Evolutionary conservation across 2,329 filamentous ascomycete genomes (phyloP), one percentile per base, ranked within the genome.

Genomic region (Colletotrichum musae): DNA sequence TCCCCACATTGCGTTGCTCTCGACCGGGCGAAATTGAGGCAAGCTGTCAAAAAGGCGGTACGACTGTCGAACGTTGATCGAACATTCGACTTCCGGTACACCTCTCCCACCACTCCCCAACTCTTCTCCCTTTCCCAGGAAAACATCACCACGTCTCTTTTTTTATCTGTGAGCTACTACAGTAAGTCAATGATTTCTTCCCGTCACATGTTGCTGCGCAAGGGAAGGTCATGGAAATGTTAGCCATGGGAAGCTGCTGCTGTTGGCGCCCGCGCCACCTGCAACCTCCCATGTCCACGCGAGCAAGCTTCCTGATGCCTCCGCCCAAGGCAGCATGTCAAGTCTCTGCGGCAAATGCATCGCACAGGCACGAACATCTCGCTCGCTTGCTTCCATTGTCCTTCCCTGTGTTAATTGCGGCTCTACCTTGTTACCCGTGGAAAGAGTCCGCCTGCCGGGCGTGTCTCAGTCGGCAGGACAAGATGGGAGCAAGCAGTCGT

Each of bases 41-140:
- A 78, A 79, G 76, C 73, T 79, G 77, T 79, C 76, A 74, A 77
- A 78, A 75, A 75, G 74, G 69, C 74, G 72, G 72, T 62, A 57
- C 52, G 60, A 67, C 47, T 53, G 57, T 70, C 51, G 64, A 50
- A 62, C 32, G 57, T 70, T 70, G 28, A 53, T 67, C 51, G 52
- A 48, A 48, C 52, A 58, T 62, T 68, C 32, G 62, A 45, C 61
- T 51, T 7, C 56, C 50, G 6, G 10, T 56, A 54, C 51, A 48
- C 51, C 18, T 26, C 77, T 43, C 39, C 50, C 64, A 59, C 61
- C 58, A 58, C 58, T 72, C 75, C 72, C 59, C 76, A 74, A 64
- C 70, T 76, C 18, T 75, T 18, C n/a, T 78, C 58, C 73, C 75
- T 45, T 10, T 32, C 18, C 61, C 61, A 39, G 28, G 56, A 47